Evolutionary conservation across 306 rosid species (phyloP).

Genomic region (Castanopsis chinensis): DNA sequence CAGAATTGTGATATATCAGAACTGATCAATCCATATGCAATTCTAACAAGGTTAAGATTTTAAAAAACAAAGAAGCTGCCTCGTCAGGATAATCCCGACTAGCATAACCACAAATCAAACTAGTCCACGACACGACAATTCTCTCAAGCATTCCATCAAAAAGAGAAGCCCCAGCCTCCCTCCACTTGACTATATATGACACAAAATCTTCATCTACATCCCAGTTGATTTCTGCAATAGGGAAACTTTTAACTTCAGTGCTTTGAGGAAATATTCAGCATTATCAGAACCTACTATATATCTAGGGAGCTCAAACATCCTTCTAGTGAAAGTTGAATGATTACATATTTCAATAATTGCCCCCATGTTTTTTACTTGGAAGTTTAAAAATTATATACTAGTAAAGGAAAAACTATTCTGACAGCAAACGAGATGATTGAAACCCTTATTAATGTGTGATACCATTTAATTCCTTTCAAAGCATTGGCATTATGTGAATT

Average conservation of each 20-base stretch:
- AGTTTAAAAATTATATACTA: no score
- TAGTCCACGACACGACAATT: conserved; percentile 86
- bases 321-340: neutral
- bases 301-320: neutral
- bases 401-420: no score
- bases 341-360: neutral
- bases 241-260: neutral
- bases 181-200: conserved; percentile 67
- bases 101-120: conserved; percentile 75
- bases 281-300: neutral
- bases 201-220: conserved; percentile 64
- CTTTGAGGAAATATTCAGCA: neutral
- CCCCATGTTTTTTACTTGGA: neutral
- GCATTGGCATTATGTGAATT: no score
- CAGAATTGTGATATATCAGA: neutral
- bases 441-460: no score
- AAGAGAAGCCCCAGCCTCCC: conserved; percentile 70
- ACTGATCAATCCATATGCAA: conserved; percentile 37
- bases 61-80: conserved; percentile 66
- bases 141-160: conserved; percentile 67
- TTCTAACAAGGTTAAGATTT: conserved; percentile 68
- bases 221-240: conserved; percentile 55
- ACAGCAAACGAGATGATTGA: no score
- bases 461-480: no score
- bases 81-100: conserved; percentile 42